Evolutionary conservation across 352 stramenopile species (phyloP).

Genomic region (Pythium pectinolyticum): DNA sequence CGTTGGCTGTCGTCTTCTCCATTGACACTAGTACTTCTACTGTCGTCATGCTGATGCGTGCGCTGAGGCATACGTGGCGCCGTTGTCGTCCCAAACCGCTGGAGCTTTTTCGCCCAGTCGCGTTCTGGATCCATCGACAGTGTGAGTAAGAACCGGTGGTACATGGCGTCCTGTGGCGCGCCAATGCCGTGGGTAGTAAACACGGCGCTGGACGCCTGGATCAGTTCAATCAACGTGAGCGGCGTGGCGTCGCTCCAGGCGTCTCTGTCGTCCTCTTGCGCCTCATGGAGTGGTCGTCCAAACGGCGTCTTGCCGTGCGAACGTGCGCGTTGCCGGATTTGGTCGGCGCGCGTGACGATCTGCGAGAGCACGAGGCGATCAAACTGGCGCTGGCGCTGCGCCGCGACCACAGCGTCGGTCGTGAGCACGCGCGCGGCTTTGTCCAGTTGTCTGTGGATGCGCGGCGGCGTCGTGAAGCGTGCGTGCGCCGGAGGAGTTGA

Average conservation of each 20-base stretch:
- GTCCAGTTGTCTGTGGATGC: slow-evolving; percentile 2
- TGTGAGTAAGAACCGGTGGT: slow-evolving; percentile 55
- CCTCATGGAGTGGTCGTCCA: background rate
- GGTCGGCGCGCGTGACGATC: slow-evolving; percentile 44
- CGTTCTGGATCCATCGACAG: slow-evolving; percentile 54
- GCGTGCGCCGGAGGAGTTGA: no score
- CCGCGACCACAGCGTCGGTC: background rate
- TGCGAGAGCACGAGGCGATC: slow-evolving; percentile 41
- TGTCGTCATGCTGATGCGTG: slow-evolving; percentile 21
- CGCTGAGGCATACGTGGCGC: slow-evolving; percentile 10
- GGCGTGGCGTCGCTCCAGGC: slow-evolving; percentile 6
- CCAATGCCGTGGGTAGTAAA: slow-evolving; percentile 51
- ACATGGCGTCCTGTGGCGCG: slow-evolving; percentile 46
- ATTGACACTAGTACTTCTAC: background rate
- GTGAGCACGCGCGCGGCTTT: slow-evolving; percentile 1
- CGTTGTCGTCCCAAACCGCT: slow-evolving; percentile 24
- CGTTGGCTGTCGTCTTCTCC: no score
- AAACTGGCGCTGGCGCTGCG: slow-evolving; percentile 21
- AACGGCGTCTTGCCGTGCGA: slow-evolving; percentile 3
- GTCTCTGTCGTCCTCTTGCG: background rate
- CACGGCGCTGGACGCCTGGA: slow-evolving; percentile 53
- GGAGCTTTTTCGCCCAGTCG: slow-evolving; percentile 63
- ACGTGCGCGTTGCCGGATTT: slow-evolving; percentile 5
- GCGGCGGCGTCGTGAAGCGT: background rate
- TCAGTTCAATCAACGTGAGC: slow-evolving; percentile 63